Evolutionary conservation across 305 asterid genomes (phyloP).

Genomic region (Solanum hybrid): DNA sequence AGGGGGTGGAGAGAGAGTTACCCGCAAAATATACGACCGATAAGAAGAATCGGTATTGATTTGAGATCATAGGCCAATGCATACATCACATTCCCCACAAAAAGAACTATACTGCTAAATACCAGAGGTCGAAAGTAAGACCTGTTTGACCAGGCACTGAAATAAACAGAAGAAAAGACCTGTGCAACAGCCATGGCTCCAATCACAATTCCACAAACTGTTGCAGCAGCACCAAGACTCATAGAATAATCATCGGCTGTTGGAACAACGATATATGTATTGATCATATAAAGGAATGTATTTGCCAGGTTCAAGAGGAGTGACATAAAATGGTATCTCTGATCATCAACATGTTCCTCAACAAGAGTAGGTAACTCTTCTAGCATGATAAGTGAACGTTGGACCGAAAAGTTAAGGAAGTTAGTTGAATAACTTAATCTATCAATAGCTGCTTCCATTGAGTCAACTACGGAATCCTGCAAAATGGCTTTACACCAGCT

Average conservation of each 20-base stretch:
- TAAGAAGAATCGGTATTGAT: slow-evolving; percentile 60
- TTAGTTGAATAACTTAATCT: slow-evolving; percentile 73
- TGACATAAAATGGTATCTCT: slow-evolving; percentile 81
- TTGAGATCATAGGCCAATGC: slow-evolving; percentile 81
- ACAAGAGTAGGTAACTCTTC: slow-evolving; percentile 68
- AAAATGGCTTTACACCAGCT: slow-evolving; percentile 10
- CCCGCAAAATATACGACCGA: slow-evolving; percentile 93
- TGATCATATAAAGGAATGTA: slow-evolving; percentile 94
- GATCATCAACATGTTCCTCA: slow-evolving; percentile 59
- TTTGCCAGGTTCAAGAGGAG: slow-evolving; percentile 86
- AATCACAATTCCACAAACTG: slow-evolving; percentile 93
- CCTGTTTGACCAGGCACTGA: slow-evolving; percentile 98
- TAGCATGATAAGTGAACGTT: slow-evolving; percentile 94
- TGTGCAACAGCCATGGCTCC: slow-evolving; percentile 99
- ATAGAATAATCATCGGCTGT: slow-evolving; percentile 95
- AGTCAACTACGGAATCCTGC: slow-evolving; percentile 86
- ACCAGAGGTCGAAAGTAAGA: slow-evolving; percentile 80
- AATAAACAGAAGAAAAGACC: slow-evolving; percentile 89
- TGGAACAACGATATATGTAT: slow-evolving; percentile 92
- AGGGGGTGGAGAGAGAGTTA: slow-evolving; percentile 19
- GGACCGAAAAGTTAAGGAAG: slow-evolving; percentile 75
- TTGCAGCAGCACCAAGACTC: slow-evolving; percentile 96
- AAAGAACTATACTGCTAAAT: slow-evolving; percentile 85
- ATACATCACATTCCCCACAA: slow-evolving; percentile 69
- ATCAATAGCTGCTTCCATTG: slow-evolving; percentile 74